phyloP scores from a whole-genome alignment of 768 basidiomycete genomes.

The Sistotremastrum niveocremeum region DNA sequence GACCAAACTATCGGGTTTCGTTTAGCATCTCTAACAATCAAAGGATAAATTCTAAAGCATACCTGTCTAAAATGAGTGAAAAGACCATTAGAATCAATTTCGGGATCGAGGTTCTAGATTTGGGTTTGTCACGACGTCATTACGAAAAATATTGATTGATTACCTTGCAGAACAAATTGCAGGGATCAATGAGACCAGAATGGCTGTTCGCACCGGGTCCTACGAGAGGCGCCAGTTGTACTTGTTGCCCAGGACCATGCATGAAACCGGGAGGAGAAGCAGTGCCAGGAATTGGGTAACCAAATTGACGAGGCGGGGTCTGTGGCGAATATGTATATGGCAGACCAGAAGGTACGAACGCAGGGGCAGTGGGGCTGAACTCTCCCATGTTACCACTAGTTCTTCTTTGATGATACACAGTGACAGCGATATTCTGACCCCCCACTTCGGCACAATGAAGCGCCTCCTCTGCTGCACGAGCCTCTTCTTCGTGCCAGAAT shows the following conservation, averaged over 20 bases:
- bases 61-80: slow-evolving; percentile 76
- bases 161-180: slow-evolving; percentile 84
- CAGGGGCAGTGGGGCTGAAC: slow-evolving; percentile 59
- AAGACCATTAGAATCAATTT: slow-evolving; percentile 74
- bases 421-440: slow-evolving; percentile 75
- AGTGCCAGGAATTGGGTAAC: slow-evolving; percentile 25
- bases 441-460: slow-evolving; percentile 77
- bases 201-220: slow-evolving; percentile 76
- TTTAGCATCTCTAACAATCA: background rate
- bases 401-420: slow-evolving; percentile 57
- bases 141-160: slow-evolving; percentile 2
- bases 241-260: slow-evolving; percentile 84
- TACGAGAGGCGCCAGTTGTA: slow-evolving; percentile 59
- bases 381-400: slow-evolving; percentile 41
- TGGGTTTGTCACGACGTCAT: slow-evolving; percentile 6
- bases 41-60: slow-evolving; percentile 11
- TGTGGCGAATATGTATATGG: slow-evolving; percentile 52
- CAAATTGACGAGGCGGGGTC: slow-evolving; percentile 48
- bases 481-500: slow-evolving; percentile 83
- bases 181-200: slow-evolving; percentile 81
- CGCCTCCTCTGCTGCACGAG: slow-evolving; percentile 60
- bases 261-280: slow-evolving; percentile 40
- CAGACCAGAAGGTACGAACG: slow-evolving; percentile 64
- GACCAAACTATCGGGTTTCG: slow-evolving; percentile 48
- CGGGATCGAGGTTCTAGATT: slow-evolving; percentile 66